Conservation (phyloP, 2,329 filamentous ascomycete genomes). For the Colletotrichum chlorophyti region DNA sequence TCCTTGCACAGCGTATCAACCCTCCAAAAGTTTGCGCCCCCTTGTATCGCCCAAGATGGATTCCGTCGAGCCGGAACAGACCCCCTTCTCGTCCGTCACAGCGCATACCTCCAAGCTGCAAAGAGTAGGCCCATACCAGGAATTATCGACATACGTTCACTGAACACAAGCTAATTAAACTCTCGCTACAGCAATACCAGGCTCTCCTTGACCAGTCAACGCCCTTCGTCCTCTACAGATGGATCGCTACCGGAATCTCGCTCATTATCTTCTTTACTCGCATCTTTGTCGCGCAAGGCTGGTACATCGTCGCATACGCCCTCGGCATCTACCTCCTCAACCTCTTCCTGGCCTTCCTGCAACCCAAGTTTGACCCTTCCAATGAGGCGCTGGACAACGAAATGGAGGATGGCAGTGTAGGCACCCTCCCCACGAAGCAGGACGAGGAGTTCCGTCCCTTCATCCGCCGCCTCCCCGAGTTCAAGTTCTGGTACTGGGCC, state of each 20-base stretch:
- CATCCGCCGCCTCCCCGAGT: conserved; percentile 93
- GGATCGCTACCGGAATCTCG: conserved; percentile 79
- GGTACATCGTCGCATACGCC: conserved; percentile 99
- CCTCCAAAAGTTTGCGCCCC: not conserved
- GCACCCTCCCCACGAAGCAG: conserved; percentile 87
- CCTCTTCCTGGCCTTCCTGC: conserved; percentile 97
- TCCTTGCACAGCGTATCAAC: not conserved
- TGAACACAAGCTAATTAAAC: conserved; percentile 22
- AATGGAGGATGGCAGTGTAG: conserved; percentile 89
- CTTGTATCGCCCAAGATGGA: conserved; percentile 67
- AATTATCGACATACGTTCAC: not conserved
- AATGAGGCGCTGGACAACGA: conserved; percentile 90
- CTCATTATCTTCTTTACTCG: conserved; percentile 85
- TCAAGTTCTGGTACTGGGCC: conserved; percentile 99
- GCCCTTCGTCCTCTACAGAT: conserved; percentile 87
- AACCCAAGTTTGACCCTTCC: conserved; percentile 98
- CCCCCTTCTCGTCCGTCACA: conserved; percentile 88
- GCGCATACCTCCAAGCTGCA: conserved; percentile 80
- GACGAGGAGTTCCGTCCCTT: conserved; percentile 99
- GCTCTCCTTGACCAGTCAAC: conserved; percentile 92
- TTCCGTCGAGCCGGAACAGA: conserved; percentile 84
- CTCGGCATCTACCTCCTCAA: conserved; percentile 99
- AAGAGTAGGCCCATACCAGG: conserved; percentile 62
- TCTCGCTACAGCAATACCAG: conserved; percentile 79
- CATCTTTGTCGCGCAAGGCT: conserved; percentile 92